Conservation (phyloP, 179 eudicot genomes). For the Beta corolliflora region DNA sequence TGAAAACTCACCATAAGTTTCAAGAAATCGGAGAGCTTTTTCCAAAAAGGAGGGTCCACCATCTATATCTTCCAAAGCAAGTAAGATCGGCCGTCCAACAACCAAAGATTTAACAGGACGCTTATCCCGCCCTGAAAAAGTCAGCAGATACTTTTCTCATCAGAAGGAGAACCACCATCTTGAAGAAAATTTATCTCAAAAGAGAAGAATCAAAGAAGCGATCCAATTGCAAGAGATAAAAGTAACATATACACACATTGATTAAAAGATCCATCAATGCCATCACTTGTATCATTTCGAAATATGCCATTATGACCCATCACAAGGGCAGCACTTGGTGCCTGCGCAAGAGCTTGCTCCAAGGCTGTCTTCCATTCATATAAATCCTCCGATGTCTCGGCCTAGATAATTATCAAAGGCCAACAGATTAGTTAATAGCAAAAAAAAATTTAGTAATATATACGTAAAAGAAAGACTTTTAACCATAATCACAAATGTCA, state of each 20-base stretch:
- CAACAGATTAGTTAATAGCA: conserved; percentile 3
- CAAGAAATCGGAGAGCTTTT: conserved; percentile 94
- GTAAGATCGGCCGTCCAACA: conserved; percentile 94
- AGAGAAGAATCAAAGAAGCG: neutral
- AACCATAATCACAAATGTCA: conserved; percentile 5
- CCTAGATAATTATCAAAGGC: conserved; percentile 45
- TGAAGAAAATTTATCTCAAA: conserved; percentile 4
- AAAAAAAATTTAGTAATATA: neutral
- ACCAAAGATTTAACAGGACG: conserved; percentile 95
- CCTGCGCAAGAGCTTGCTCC: conserved; percentile 97
- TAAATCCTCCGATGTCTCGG: conserved; percentile 93
- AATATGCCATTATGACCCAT: conserved; percentile 99
- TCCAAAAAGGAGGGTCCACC: conserved; percentile 98
- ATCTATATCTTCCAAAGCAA: conserved; percentile 96
- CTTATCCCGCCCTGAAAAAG: conserved; percentile 78
- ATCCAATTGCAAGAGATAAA: conserved; percentile 1
- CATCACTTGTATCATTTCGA: conserved; percentile 76
- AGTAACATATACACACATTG: conserved; percentile 61
- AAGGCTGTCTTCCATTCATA: conserved; percentile 98
- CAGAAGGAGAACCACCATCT: neutral
- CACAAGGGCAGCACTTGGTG: conserved; percentile 99
- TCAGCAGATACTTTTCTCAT: conserved; percentile 4
- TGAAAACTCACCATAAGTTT: conserved; percentile 65
- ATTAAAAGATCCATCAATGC: conserved; percentile 80
- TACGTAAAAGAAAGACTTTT: neutral